Evolutionary conservation across 2,329 filamentous ascomycete species (phyloP).

Genomic region (Geoglossum cookeanum): DNA sequence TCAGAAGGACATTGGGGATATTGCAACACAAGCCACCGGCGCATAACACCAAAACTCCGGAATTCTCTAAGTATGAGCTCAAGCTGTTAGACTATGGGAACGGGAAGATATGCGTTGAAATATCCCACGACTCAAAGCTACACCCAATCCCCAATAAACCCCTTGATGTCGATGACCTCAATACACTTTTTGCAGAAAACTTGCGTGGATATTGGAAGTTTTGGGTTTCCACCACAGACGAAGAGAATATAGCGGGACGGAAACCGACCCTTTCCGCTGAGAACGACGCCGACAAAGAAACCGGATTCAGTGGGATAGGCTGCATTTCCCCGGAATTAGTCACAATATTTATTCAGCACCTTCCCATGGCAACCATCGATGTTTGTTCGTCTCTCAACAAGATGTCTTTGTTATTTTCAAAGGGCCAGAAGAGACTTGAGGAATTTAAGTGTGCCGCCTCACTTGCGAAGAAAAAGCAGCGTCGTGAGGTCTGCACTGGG

Average conservation of each 20-base stretch:
- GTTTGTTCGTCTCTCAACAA: conserved; percentile 32
- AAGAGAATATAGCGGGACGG: conserved; percentile 9
- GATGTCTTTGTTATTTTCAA: conserved; percentile 32
- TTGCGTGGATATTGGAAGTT: conserved; percentile 28
- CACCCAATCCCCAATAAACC: conserved; percentile 13
- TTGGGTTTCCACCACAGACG: conserved; percentile 6
- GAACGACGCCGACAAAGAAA: neutral
- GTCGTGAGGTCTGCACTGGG: conserved; percentile 13
- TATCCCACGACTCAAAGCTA: conserved; percentile 13
- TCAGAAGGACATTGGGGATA: conserved; percentile 48
- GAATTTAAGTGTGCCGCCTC: conserved; percentile 46
- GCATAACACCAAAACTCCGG: conserved; percentile 13
- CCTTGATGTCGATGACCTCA: conserved; percentile 32
- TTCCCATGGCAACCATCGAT: conserved; percentile 36
- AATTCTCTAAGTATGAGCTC: conserved; percentile 22
- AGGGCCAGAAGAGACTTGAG: conserved; percentile 49
- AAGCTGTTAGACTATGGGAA: conserved; percentile 31
- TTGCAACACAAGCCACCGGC: conserved; percentile 20
- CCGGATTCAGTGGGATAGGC: conserved; percentile 10
- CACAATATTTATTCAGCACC: conserved; percentile 30
- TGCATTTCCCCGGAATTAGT: conserved; percentile 16
- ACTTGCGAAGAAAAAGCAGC: conserved; percentile 28
- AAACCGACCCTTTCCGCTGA: too few relatives aligned
- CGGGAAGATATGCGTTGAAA: conserved; percentile 39
- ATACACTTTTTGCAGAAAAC: conserved; percentile 34